These are phyloP conservation scores for Aspergillus felis DNA, from an alignment of 2,329 filamentous ascomycete species.

Conservation along the genomic window DNA sequence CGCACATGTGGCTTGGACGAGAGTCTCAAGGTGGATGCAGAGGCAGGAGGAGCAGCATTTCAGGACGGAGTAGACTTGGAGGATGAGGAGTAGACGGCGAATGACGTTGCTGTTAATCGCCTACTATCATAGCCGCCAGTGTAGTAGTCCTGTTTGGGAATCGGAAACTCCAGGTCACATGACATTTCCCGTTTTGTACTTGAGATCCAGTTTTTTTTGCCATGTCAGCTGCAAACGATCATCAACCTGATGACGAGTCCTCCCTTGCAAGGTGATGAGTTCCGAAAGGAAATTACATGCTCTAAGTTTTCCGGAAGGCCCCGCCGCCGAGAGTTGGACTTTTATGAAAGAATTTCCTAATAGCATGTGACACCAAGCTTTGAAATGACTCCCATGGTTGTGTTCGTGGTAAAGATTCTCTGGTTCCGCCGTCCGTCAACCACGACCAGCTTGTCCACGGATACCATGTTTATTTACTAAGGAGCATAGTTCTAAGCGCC, in stretches of 20 bases:
- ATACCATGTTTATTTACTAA: conserved; percentile 15
- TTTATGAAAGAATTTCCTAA: not conserved
- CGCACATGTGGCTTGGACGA: conserved; percentile 43
- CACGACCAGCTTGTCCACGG: conserved; percentile 13
- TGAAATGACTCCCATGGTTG: not conserved
- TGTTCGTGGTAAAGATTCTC: not conserved
- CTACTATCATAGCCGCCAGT: no score
- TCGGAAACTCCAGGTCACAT: not conserved
- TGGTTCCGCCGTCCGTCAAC: conserved; percentile 10
- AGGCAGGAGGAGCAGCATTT: conserved; percentile 36
- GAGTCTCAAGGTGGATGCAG: conserved; percentile 37
- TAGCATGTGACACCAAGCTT: not conserved
- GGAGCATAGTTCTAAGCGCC: not conserved
- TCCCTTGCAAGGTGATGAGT: not conserved
- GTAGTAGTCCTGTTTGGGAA: not conserved
- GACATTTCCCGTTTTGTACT: not conserved
- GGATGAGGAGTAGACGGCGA: not conserved
- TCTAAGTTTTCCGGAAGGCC: no score
- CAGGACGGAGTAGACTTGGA: conserved; percentile 29
- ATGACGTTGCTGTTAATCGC: not conserved
- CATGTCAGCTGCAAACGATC: not conserved
- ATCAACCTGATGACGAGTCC: not conserved
- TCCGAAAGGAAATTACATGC: not conserved
- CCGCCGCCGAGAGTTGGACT: not conserved
- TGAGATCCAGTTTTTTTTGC: not conserved